Conservation (phyloP, 2,329 filamentous ascomycete species). For the Decorospora gaudefroyi region DNA sequence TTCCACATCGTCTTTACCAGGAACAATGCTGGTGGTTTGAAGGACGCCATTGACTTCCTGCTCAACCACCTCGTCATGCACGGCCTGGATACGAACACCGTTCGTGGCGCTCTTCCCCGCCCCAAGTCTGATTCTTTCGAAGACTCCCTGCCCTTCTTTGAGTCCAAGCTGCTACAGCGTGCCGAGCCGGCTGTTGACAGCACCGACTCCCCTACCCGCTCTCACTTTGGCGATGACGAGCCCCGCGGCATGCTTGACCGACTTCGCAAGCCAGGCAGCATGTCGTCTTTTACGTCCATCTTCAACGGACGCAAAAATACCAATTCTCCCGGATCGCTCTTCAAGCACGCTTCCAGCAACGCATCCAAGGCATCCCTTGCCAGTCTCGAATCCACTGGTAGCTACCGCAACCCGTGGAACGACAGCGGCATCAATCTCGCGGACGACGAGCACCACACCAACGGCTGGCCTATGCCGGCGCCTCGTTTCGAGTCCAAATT, state of each 20-base stretch:
- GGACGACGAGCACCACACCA: conserved; percentile 69
- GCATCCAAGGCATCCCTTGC: conserved; percentile 95
- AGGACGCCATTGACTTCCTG: conserved; percentile 94
- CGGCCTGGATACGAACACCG: conserved; percentile 78
- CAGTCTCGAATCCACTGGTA: conserved; percentile 92
- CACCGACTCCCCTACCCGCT: conserved; percentile 87
- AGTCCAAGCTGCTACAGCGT: conserved; percentile 93
- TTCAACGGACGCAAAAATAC: conserved; percentile 94
- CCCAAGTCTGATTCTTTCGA: conserved; percentile 99
- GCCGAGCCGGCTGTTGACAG: conserved; percentile 74
- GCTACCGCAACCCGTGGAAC: conserved; percentile 97
- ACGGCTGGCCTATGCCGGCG: conserved; percentile 48
- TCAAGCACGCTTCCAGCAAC: conserved; percentile 83
- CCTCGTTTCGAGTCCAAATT: conserved; percentile 62
- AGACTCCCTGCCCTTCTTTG: conserved; percentile 93
- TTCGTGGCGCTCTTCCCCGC: conserved; percentile 95
- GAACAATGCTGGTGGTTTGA: conserved; percentile 93
- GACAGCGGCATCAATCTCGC: conserved; percentile 93
- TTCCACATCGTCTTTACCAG: conserved; percentile 73
- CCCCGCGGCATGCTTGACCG: conserved; percentile 81
- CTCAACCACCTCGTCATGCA: conserved; percentile 83
- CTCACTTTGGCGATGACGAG: conserved; percentile 82
- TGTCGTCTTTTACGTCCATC: conserved; percentile 94
- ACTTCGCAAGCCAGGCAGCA: conserved; percentile 91
- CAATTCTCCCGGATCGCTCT: conserved; percentile 75